phyloP scores from a whole-genome alignment of 352 stramenopile genomes.

The Globisporangium perplexum region DNA sequence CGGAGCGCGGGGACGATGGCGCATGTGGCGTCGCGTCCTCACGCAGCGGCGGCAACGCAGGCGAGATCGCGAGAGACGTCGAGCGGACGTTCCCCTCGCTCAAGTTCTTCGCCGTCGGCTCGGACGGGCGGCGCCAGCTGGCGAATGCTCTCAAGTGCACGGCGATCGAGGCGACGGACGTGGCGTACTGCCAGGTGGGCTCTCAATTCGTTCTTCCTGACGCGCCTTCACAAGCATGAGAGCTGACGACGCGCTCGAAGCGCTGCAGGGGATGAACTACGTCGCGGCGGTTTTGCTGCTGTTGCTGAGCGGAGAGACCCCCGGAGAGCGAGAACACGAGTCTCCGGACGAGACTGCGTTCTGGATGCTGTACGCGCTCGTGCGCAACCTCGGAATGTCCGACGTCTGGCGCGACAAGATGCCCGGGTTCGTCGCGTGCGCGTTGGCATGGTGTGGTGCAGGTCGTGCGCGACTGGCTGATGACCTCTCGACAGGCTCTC shows the following conservation, averaged over 20 bases:
- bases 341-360: constrained; percentile 51
- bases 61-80: constrained; percentile 73
- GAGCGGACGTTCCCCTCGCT: constrained; percentile 63
- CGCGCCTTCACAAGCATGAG: background rate
- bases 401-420: constrained; percentile 76
- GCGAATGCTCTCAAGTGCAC: constrained; percentile 74
- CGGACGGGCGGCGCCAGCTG: constrained; percentile 49
- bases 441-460: background rate
- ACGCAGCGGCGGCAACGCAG: constrained; percentile 14
- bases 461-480: background rate
- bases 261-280: constrained; percentile 78
- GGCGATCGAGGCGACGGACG: constrained; percentile 35
- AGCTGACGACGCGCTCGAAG: background rate
- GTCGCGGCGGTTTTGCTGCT: constrained; percentile 59
- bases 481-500: constrained; percentile 27
- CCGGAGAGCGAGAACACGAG: constrained; percentile 4
- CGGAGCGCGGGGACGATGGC: too few species aligned
- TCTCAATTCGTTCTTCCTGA: background rate
- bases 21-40: background rate
- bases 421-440: constrained; percentile 37
- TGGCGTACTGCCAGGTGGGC: constrained; percentile 77
- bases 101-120: constrained; percentile 40
- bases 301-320: constrained; percentile 20
- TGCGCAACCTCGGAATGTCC: constrained; percentile 46
- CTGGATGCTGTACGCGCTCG: constrained; percentile 52